Percentiles rank a stretch among this genome's conserved stretches.
Evolutionary conservation across 108 stramenopile genomes (phyloP).

Genomic region (Epithemia pelagica): DNA sequence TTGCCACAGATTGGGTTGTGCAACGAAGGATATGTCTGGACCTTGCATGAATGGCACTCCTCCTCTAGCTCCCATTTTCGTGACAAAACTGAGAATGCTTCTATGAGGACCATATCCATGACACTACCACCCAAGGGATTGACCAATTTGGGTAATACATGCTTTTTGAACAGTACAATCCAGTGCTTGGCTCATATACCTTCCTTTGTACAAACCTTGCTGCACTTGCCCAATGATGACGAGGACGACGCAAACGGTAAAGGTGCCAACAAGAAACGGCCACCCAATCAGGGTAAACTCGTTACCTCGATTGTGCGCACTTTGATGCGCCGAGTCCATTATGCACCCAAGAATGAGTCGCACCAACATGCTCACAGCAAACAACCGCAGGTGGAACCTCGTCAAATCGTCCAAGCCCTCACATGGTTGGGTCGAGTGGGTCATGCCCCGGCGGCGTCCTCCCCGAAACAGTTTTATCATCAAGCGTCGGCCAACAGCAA

Average conservation of each 20-base stretch:
- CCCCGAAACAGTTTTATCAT: not conserved
- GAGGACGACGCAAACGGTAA: constrained; percentile 17
- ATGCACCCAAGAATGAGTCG: constrained; percentile 37
- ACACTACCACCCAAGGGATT: constrained; percentile 60
- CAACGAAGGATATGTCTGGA: constrained; percentile 57
- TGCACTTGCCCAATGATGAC: constrained; percentile 31
- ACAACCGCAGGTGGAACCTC: not conserved
- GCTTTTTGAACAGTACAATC: constrained; percentile 92
- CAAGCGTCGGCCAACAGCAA: constrained; percentile 12
- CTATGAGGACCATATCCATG: not conserved
- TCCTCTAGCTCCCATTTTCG: constrained; percentile 12
- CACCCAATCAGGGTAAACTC: constrained; percentile 38
- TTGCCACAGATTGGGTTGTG: constrained; percentile 77
- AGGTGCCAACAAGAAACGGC: constrained; percentile 10
- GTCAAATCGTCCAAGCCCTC: constrained; percentile 57
- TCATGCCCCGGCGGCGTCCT: not conserved
- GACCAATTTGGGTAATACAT: constrained; percentile 92
- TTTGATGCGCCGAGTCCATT: constrained; percentile 45
- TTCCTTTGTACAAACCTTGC: constrained; percentile 74
- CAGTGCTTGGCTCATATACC: constrained; percentile 89
- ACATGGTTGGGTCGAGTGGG: constrained; percentile 42
- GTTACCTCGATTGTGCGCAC: constrained; percentile 44
- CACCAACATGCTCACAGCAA: too few relatives aligned
- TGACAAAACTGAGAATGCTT: too few relatives aligned
- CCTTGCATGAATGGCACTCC: constrained; percentile 51